These are phyloP conservation scores for Fusarium sarcochroum DNA, from an alignment of 2,329 filamentous ascomycete genomes.

Conservation along the genomic window DNA sequence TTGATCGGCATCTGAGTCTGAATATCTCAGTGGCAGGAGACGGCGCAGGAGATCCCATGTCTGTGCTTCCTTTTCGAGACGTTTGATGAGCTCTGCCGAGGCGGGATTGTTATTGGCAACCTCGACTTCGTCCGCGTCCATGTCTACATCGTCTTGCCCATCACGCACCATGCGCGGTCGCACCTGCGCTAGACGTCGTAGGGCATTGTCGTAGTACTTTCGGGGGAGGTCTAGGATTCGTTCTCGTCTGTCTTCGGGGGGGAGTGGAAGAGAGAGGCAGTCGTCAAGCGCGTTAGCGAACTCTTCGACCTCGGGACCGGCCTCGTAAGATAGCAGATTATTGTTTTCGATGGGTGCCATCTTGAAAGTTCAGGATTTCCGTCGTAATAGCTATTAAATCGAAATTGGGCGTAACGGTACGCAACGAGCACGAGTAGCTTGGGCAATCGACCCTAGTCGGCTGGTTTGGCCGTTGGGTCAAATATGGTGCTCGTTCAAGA, in stretches of 20 bases:
- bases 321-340: slow-evolving; percentile 33
- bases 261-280: slow-evolving; percentile 69
- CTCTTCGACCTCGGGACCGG: slow-evolving; percentile 85
- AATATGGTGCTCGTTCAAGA: slow-evolving; percentile 37
- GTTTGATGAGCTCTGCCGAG: slow-evolving; percentile 52
- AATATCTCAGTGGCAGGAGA: slow-evolving; percentile 79
- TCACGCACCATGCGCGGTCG: slow-evolving; percentile 49
- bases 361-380: background rate
- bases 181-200: slow-evolving; percentile 51
- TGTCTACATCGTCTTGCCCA: slow-evolving; percentile 64
- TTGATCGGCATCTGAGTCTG: slow-evolving; percentile 49
- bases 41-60: slow-evolving; percentile 90
- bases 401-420: background rate
- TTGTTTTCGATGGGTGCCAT: slow-evolving; percentile 37
- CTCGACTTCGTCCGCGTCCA: slow-evolving; percentile 69
- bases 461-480: slow-evolving; percentile 46
- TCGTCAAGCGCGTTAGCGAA: slow-evolving; percentile 88
- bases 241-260: slow-evolving; percentile 69
- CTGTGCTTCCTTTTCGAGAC: slow-evolving; percentile 86
- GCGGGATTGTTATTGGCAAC: slow-evolving; percentile 48
- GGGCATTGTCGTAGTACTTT: slow-evolving; percentile 71
- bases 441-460: slow-evolving; percentile 47
- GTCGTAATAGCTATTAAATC: slow-evolving; percentile 2
- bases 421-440: slow-evolving; percentile 17
- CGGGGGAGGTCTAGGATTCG: slow-evolving; percentile 74